Evolutionary conservation across 2,329 filamentous ascomycete genomes (phyloP), one percentile per base, ranked within the genome.

Genomic region (Achaetomium macrosporum): DNA sequence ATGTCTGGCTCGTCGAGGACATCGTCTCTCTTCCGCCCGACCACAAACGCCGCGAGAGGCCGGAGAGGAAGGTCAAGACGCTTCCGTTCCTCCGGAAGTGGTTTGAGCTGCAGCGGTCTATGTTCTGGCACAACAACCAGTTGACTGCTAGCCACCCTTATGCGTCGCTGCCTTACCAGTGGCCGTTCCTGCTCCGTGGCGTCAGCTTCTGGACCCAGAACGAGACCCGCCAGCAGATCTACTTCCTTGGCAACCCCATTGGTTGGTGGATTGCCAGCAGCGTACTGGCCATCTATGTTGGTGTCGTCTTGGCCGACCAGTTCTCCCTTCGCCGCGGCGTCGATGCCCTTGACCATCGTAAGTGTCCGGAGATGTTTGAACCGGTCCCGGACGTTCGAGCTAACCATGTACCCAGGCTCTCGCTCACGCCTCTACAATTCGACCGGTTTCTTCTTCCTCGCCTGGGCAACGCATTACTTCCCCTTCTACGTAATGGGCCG

Each of bases 91-190:
- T 96, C 60, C 83, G 81, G 65, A 99, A 99, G 76, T 99, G 92
- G 79, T 83, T 96, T 59, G 93, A 99, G 76, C 80, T 99, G 54
- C 93, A 99, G 73, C 84, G 92, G 46, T 90, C 91, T 64, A 99
- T 99, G 91, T 99, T 99, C 80, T 92, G 88, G 80, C 93, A 99
- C 78, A 99, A 99, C 80, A 97, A 91, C 71, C 92, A 95, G 64
- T 76, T 99, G 67, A 99, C 93, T 42, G 95, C 90, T 74, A 95
- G 89, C 68, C 93, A 99, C 70, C 93, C 93, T 1, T 99, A 99
- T 69, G 83, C 93, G 40, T 96, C 90, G 64, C 86, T 91, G 68
- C 93, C 93, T 7, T 93, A 95, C 74, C 89, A 95, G 66, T 99
- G 93, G 93, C 93, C 93, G 1, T 97, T 99, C 81, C 79, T 99